A percentile compares a stretch with the other conserved stretches of the same genome.
These are phyloP conservation scores for Musa troglodytarum DNA, from an alignment of 176 grass and related monocot species.

Conservation along the genomic window DNA sequence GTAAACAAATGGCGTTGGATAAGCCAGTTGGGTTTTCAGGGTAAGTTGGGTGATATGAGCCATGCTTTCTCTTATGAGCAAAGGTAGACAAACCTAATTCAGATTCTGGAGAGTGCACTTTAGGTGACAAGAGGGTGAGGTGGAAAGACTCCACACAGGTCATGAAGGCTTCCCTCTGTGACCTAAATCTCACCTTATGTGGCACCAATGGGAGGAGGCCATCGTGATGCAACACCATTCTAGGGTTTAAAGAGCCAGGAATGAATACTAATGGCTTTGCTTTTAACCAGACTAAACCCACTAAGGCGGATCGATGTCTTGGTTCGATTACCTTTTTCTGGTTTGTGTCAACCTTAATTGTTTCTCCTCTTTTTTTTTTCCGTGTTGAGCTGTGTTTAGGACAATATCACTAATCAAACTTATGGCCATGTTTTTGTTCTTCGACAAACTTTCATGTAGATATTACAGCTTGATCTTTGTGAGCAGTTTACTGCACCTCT, in stretches of 20 bases:
- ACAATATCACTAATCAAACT: too few species aligned
- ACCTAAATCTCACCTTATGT: background rate
- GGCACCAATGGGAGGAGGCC: background rate
- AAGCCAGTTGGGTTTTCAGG: background rate
- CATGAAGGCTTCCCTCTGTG: background rate
- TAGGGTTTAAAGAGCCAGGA: background rate
- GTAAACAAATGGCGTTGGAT: background rate
- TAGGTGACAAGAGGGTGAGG: background rate
- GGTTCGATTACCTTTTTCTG: background rate
- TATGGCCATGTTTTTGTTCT: too few species aligned
- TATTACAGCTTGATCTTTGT: too few species aligned
- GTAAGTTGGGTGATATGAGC: background rate
- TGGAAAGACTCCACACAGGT: background rate
- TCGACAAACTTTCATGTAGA: too few species aligned
- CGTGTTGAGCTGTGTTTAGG: too few species aligned
- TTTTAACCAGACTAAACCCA: slow-evolving; percentile 10
- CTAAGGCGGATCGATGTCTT: background rate
- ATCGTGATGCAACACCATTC: background rate
- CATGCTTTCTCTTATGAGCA: background rate
- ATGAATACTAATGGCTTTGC: background rate
- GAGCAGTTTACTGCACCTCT: too few species aligned
- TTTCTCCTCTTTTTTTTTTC: too few species aligned
- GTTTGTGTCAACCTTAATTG: background rate
- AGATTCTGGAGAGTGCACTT: background rate
- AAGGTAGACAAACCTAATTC: slow-evolving; percentile 3